Base-by-base conservation (phyloP, 2,329 filamentous ascomycete genomes). In the Claviceps monticola region DNA sequence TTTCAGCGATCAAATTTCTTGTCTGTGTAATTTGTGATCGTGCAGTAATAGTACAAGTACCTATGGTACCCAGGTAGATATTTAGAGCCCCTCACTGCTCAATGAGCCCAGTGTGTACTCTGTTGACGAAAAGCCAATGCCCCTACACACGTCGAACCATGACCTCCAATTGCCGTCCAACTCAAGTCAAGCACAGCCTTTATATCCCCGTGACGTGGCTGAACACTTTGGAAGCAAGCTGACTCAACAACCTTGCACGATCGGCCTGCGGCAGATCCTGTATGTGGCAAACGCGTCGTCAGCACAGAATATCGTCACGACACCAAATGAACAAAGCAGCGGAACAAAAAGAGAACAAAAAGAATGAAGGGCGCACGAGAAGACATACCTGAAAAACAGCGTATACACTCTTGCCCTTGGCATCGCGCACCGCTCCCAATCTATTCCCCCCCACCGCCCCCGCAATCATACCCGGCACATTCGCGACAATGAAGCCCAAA, bases 341-440 rank as follows among this genome's bases (percentile, higher is more conserved):
- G 16, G 17, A 34, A 3, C 23, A 8, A 5, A 6, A 16, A 16
- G 2, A 17, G 5, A 26, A 8, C 16, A 34, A 17, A 36, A 36
- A 2, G 2, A 7, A 37, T 21, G 11, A 2, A 36, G n/a, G 1
- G 3, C 19, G 13, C 19, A 41, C 16, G 39, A 46, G 23, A 26
- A 23, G 44, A 19, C 49, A 45, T 60, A 74, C 74, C 70, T 79
- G 82, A 66, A 91, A 97, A 16, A 96, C 93, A 29, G 82, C 75
- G 68, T 94, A 97, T 5, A 98, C 93, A 63, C 88, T 95, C 82
- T 96, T 97, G 21, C 90, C 90, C 69, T 83, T 89, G 36, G 86
- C 82, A 69, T 98, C 93, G 52, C 93, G 76, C 19, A 98, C 80
- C 6, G 88, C 87, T 1, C 93, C 93, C n/a, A 97, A 70, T 49